Conservation (phyloP, 768 basidiomycete species). For the Leccinum subtestaceum region DNA sequence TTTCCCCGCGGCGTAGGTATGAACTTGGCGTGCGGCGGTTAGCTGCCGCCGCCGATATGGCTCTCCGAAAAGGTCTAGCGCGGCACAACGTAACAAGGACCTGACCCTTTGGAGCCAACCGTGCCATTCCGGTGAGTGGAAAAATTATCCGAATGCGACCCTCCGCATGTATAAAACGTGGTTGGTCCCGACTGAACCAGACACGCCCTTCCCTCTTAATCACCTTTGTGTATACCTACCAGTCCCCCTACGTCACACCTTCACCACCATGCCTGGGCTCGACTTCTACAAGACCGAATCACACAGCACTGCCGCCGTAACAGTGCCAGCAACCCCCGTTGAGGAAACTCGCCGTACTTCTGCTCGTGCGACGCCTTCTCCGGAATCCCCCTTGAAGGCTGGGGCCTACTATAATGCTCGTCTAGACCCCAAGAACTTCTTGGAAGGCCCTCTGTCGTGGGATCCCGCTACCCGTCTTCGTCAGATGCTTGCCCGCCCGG, state of each 20-base stretch:
- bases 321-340: conserved; percentile 5
- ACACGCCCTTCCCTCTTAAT: conserved; percentile 11
- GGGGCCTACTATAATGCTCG: conserved; percentile 62
- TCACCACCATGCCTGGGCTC: conserved; percentile 32
- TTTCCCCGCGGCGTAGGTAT: conserved; percentile 22
- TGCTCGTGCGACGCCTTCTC: conserved; percentile 4
- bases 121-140: conserved; percentile 5
- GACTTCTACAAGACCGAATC: conserved; percentile 30
- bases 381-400: conserved; percentile 11
- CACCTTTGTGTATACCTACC: conserved; percentile 23
- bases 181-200: not conserved
- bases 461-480: conserved; percentile 72
- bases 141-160: conserved; percentile 14
- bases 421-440: conserved; percentile 63
- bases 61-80: conserved; percentile 11
- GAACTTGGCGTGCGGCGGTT: conserved; percentile 8
- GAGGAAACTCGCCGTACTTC: not conserved
- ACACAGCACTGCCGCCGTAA: not conserved
- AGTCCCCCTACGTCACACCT: conserved; percentile 2
- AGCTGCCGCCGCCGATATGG: not conserved
- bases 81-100: conserved; percentile 22
- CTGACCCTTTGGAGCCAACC: conserved; percentile 23
- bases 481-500: conserved; percentile 66
- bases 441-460: conserved; percentile 64
- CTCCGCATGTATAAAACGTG: conserved; percentile 22